Base-by-base conservation (phyloP, 805 yeast species). In the Monosporozyma servazzii region DNA sequence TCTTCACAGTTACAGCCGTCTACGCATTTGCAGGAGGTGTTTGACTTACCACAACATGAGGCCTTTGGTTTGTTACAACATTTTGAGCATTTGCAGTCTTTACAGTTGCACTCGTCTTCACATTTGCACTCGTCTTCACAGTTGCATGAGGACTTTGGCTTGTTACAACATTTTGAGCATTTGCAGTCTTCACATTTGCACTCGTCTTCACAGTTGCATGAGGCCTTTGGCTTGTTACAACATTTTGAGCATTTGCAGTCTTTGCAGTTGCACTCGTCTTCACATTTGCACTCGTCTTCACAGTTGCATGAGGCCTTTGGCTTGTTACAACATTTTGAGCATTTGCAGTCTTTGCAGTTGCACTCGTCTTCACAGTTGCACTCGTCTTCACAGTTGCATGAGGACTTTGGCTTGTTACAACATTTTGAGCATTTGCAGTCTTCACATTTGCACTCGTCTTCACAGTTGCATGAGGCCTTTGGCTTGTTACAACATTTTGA, bases 81-180 rank as follows among this genome's bases (percentile, higher is more conserved):
- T 33, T 39, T 21, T 7, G 18, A 30, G 8, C 23, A 41, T 25
- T 40, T 44, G 13, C 46, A 25, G 29, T 5, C 21, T 17, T 43
- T 15, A 13, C 45, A 43, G 10, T 21, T 1, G 5, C 33, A 25
- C 1, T 15, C 27, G 7, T 31, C 27, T 4, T 13, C 30, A n/a
- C 48, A 46, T 11, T 46, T 36, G 33, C 43, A 46, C 21, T 21
- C 43, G 2, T 25, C 33, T 23, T 11, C 18, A n/a, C 51, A 48
- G 15, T 48, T 31, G 36, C 47, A 48, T 17, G 36, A 27, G 2
- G n/a, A 2, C 8, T 25, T 23, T 31, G 10, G 23, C n/a, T 46
- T 18, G 5, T n/a, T 15, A 23, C 30, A 17, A 9, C 44, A 23
- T 30, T 48, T 40, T 7, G 27, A n/a, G n/a, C 49, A 47, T 17